These are phyloP conservation scores for Emericellopsis cladophorae DNA, from an alignment of 2,329 filamentous ascomycete species.

Conservation along the genomic window DNA sequence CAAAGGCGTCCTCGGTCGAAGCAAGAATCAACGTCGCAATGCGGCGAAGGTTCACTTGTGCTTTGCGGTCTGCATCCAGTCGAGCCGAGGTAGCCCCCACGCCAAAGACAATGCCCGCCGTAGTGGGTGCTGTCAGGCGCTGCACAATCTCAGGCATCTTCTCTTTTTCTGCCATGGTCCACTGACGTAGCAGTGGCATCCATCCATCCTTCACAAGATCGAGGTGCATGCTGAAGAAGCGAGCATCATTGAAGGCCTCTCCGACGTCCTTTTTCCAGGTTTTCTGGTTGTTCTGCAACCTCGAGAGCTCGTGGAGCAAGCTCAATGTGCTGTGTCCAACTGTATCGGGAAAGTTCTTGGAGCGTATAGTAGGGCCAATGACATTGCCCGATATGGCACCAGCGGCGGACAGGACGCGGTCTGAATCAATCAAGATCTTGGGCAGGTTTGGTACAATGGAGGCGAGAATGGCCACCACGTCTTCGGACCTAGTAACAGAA, in stretches of 20 bases:
- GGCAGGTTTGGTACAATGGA: slow-evolving; percentile 68
- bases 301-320: slow-evolving; percentile 65
- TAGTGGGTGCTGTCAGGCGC: slow-evolving; percentile 72
- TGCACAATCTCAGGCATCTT: slow-evolving; percentile 69
- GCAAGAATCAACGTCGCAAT: slow-evolving; percentile 71
- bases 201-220: slow-evolving; percentile 59
- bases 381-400: slow-evolving; percentile 73
- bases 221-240: slow-evolving; percentile 65
- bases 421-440: slow-evolving; percentile 73
- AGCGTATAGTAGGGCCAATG: slow-evolving; percentile 68
- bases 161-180: slow-evolving; percentile 78
- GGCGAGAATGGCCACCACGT: slow-evolving; percentile 69
- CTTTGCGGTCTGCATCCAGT: slow-evolving; percentile 87
- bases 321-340: slow-evolving; percentile 58
- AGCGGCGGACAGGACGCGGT: slow-evolving; percentile 68
- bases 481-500: slow-evolving; percentile 42
- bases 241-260: slow-evolving; percentile 82
- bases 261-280: slow-evolving; percentile 85
- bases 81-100: slow-evolving; percentile 89
- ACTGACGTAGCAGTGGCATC: slow-evolving; percentile 75
- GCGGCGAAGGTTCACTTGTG: slow-evolving; percentile 78
- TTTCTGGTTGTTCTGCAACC: slow-evolving; percentile 70
- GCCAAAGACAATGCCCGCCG: slow-evolving; percentile 96
- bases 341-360: slow-evolving; percentile 78
- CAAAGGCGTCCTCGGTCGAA: slow-evolving; percentile 65